Evolutionary conservation across 2,329 filamentous ascomycete species (phyloP).

Genomic region (Sordariomycetes sp.): DNA sequence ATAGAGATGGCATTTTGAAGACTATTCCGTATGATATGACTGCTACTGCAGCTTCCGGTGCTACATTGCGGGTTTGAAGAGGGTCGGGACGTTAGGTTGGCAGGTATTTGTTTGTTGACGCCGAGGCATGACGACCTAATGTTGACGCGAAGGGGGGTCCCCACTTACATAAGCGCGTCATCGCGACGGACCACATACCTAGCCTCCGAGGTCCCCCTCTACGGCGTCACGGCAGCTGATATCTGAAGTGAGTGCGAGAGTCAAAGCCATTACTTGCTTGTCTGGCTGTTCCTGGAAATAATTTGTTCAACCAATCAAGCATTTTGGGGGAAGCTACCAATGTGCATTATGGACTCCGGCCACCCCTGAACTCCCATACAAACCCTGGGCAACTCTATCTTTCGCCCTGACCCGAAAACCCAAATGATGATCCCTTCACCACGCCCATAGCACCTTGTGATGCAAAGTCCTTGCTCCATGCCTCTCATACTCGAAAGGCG

Average conservation of each 20-base stretch:
- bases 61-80: no score
- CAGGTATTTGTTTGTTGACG: no score
- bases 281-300: no score
- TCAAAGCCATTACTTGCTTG: no score
- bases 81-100: no score
- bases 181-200: no score
- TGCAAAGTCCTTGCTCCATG: slow-evolving; percentile 74
- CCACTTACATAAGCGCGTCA: background rate
- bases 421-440: slow-evolving; percentile 25
- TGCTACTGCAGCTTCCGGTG: no score
- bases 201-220: background rate
- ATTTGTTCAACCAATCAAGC: no score
- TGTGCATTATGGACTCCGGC: background rate
- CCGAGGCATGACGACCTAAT: background rate
- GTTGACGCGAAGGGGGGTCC: background rate
- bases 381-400: background rate
- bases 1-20: slow-evolving; percentile 23
- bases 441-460: slow-evolving; percentile 66
- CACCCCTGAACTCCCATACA: background rate
- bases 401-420: background rate
- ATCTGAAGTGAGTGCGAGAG: no score
- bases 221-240: no score
- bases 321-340: background rate
- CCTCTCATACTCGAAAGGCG: slow-evolving; percentile 77
- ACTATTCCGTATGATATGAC: no score